Evolutionary conservation across 495 filamentous ascomycete genomes (phyloP), one percentile per base, ranked within the genome.

Genomic region (Oidiodendron maius): DNA sequence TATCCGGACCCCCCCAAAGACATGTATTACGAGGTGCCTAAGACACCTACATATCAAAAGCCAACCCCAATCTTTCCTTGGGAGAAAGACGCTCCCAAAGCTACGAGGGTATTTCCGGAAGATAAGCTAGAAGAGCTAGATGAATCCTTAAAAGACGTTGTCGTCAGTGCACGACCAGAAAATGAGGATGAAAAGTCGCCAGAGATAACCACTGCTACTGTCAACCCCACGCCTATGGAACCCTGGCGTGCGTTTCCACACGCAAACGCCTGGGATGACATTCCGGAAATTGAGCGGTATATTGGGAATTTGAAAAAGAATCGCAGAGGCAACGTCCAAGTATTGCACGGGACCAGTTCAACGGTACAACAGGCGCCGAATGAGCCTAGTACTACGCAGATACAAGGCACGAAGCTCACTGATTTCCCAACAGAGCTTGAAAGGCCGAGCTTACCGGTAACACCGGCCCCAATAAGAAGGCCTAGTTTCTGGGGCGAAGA

Each of bases 371-470:
- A 57, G 40, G 55, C 50, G 44, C 55, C 41, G 55, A 61, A 45
- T 37, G 46, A 57, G 22, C n/a, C n/a, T n/a, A 55, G 45, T 41
- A 62, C 23, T 9, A 4, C 64, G 32, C 67, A 69, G 46, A 62
- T 72, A 26, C 71, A 71, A 45, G 78, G 76, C 60, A 75, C 79
- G 48, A 83, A 70, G 52, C 65, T 95, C 18, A 95, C 88, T 21
- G 87, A 95, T 66, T 95, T 95, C 67, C 90, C 90, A 2, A 84
- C 77, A 53, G 87, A 84, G 62, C 64, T 77, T 50, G 90, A 96
- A 63, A 77, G 90, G 15, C 90, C 90, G 35, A 90, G 86, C 57
- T 74, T 95, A n/a, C 89, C 90, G 15, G 89, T 95, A 21, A 96
- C 90, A 11, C 90, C 90, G 2, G 87, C 87, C 1, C 87, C 89